These are phyloP conservation scores for Fagopyrum homotropicum DNA, from an alignment of 148 eudicot genomes.

Conservation along the genomic window DNA sequence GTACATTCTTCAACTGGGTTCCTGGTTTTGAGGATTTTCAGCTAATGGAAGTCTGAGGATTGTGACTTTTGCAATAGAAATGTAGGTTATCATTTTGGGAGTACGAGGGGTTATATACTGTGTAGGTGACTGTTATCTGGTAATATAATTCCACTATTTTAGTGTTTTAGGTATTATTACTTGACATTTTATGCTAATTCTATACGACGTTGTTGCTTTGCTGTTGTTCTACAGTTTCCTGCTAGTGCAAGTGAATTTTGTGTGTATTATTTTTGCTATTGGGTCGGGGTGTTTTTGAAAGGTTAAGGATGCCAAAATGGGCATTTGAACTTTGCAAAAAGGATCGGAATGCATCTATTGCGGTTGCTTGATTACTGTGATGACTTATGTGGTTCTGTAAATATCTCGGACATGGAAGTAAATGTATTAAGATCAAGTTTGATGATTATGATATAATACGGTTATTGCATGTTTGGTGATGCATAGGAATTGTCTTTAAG, in stretches of 20 bases:
- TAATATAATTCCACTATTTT: not conserved
- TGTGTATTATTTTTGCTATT: not conserved
- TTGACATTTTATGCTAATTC: not conserved
- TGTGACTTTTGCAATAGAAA: not conserved
- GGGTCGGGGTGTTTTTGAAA: not conserved
- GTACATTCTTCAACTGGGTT: not conserved
- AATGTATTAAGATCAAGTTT: not conserved
- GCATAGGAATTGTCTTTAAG: not conserved
- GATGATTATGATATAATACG: not conserved
- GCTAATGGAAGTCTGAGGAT: slow-evolving; percentile 3
- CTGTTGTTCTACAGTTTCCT: not conserved
- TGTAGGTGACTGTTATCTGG: not conserved
- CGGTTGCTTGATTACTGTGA: not conserved
- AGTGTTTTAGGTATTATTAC: not conserved
- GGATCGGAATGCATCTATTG: not conserved
- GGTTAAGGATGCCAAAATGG: not conserved
- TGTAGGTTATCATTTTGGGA: not conserved
- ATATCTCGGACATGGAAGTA: not conserved
- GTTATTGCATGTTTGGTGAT: not conserved
- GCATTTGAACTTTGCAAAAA: not conserved
- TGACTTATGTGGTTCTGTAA: not conserved
- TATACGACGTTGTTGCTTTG: not conserved
- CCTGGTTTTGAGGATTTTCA: not conserved
- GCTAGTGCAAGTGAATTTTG: slow-evolving; percentile 5
- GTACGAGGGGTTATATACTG: not conserved